Conservation (phyloP, 2,329 filamentous ascomycete species). For the Fusarium concolor region DNA sequence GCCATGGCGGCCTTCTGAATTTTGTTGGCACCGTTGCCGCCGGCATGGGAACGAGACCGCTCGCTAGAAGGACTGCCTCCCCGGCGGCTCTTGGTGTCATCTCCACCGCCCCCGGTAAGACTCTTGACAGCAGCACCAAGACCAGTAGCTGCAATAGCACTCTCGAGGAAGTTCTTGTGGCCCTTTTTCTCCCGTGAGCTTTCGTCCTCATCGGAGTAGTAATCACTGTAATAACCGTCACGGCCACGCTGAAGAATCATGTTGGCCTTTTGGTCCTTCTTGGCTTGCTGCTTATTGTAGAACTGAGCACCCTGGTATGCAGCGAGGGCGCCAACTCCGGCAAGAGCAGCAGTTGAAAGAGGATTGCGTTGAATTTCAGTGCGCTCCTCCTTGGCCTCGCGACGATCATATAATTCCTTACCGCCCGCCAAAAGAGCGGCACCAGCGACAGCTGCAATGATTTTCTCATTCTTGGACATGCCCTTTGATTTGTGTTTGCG, state of each 20-base stretch:
- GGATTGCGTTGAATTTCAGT: conserved; percentile 67
- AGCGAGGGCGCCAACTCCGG: conserved; percentile 72
- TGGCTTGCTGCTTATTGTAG: conserved; percentile 70
- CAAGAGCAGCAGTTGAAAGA: conserved; percentile 69
- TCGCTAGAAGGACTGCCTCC: conserved; percentile 59
- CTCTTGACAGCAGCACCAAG: conserved; percentile 71
- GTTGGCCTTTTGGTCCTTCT: conserved; percentile 66
- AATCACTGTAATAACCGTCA: conserved; percentile 63
- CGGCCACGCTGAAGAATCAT: conserved; percentile 66
- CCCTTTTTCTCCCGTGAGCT: conserved; percentile 68
- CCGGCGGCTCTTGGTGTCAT: conserved; percentile 63
- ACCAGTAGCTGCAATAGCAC: conserved; percentile 70
- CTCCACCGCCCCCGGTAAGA: conserved; percentile 62
- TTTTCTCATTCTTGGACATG: conserved; percentile 72
- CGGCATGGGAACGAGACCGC: conserved; percentile 64
- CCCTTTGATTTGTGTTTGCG: conserved; percentile 58
- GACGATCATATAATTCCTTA: conserved; percentile 74
- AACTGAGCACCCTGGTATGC: conserved; percentile 72
- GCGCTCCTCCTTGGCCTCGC: conserved; percentile 65
- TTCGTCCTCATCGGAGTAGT: conserved; percentile 69
- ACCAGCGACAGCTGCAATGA: conserved; percentile 73
- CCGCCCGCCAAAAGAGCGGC: conserved; percentile 73
- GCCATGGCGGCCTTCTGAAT: conserved; percentile 91
- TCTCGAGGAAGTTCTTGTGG: conserved; percentile 73
- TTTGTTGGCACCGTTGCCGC: conserved; percentile 64